Evolutionary conservation across 495 filamentous ascomycete genomes (phyloP).

Genomic region (Penicillium cataractarum): DNA sequence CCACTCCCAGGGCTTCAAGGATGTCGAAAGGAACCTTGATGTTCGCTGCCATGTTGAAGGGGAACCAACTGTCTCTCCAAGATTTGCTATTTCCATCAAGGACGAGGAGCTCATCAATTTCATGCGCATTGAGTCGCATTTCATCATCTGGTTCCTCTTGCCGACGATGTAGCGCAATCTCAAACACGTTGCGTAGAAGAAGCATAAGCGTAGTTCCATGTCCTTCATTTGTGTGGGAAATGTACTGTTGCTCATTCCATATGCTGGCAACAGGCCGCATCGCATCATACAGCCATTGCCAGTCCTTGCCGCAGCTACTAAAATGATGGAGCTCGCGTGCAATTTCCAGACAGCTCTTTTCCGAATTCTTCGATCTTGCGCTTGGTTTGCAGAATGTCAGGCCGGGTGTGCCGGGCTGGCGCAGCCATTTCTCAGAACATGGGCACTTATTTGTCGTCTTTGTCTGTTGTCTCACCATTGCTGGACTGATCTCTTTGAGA

Average conservation of each 20-base stretch:
- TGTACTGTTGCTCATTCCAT: slow-evolving; percentile 13
- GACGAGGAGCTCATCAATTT: slow-evolving; percentile 39
- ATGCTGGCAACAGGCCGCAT: slow-evolving; percentile 26
- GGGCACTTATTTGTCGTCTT: neutral
- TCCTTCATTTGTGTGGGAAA: slow-evolving; percentile 32
- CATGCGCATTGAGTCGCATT: slow-evolving; percentile 29
- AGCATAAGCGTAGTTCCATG: slow-evolving; percentile 38
- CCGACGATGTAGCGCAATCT: slow-evolving; percentile 39
- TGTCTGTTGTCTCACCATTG: neutral
- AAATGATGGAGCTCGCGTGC: slow-evolving; percentile 34
- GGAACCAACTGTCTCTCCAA: slow-evolving; percentile 26
- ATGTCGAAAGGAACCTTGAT: slow-evolving; percentile 43
- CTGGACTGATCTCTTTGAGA: slow-evolving; percentile 1
- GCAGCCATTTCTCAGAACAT: slow-evolving; percentile 12
- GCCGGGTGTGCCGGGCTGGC: neutral
- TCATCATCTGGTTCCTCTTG: slow-evolving; percentile 14
- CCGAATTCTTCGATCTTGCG: neutral
- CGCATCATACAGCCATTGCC: slow-evolving; percentile 40
- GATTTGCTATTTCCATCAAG: slow-evolving; percentile 23
- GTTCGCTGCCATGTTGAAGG: slow-evolving; percentile 38
- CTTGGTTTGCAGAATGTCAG: slow-evolving; percentile 20
- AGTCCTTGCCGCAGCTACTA: slow-evolving; percentile 34
- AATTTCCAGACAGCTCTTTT: slow-evolving; percentile 26
- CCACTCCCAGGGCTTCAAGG: slow-evolving; percentile 37
- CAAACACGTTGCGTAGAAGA: slow-evolving; percentile 39